These are phyloP conservation scores for Ormosia semicastrata DNA, from an alignment of 306 rosid genomes.

Conservation along the genomic window DNA sequence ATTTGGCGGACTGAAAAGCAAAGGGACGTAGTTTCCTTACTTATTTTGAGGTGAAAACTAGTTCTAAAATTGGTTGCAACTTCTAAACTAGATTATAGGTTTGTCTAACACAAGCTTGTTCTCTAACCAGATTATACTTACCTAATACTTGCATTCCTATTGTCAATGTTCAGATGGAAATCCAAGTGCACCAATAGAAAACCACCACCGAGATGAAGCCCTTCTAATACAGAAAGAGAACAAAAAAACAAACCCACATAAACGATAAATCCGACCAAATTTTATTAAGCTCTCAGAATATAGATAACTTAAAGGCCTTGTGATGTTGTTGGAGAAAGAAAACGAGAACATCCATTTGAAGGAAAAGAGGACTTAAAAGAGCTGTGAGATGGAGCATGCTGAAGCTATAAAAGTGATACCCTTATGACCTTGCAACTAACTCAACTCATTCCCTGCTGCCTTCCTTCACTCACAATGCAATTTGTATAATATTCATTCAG, in stretches of 20 bases:
- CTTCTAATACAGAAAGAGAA: background rate
- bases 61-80: background rate
- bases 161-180: background rate
- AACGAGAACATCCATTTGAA: background rate
- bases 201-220: background rate
- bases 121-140: too few species aligned
- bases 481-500: background rate
- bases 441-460: background rate
- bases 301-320: background rate
- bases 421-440: background rate
- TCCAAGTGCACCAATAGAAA: background rate
- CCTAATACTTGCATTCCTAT: too few species aligned
- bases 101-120: background rate
- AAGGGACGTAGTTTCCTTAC: background rate
- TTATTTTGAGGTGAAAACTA: background rate
- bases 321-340: background rate
- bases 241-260: background rate
- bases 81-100: background rate
- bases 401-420: background rate
- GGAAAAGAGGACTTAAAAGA: background rate
- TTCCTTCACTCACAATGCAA: background rate
- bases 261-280: background rate
- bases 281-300: background rate
- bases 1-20: background rate
- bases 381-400: background rate